Evolutionary conservation across 495 filamentous ascomycete genomes (phyloP), one percentile per base, ranked within the genome.

Genomic region (Podospora anserina): DNA sequence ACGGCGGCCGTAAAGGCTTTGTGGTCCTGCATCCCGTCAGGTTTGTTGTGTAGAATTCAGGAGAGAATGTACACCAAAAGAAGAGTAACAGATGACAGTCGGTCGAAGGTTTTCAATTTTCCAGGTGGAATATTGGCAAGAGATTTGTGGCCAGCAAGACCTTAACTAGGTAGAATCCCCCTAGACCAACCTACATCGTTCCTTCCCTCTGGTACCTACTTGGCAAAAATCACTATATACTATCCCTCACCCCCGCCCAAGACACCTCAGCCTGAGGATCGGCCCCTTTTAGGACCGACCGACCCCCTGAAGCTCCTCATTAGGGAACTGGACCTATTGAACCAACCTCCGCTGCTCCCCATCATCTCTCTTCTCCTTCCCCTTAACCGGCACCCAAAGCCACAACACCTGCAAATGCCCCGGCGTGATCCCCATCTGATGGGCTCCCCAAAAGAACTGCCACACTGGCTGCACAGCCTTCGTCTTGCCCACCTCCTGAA

Each of bases 361-460:
- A 26, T 61, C 30, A 4, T 39, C 27, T 9, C 34, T 63, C 61
- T 44, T 19, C 27, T 49, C 30, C 30, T 32, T 19, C 11, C 34
- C 34, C 32, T 2, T 15, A 15, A 68, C 44, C 5, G 64, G 71
- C 56, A 69, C 70, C 78, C 77, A 79, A 5, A 75, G 66, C 75
- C 71, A 76, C 56, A 77, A 11, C 1, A 77, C 75, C 61, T 74
- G 63, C 16, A 71, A 63, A 61, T 79, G 77, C 2, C 78, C 78
- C 7, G 70, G 60, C 39, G 76, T 69, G 32, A 77, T 64, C 0
- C 49, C 64, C 64, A 57, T 34, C 73, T 80, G 75, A n/a, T 71
- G 58, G 49, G 68, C 67, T 3, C 78, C 78, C 77, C 77, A 80
- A 19, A 71, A 64, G 65, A 65, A 80, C 62, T 74, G 69, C 78